Base-by-base conservation (phyloP, 2,329 filamentous ascomycete genomes). In the Aspergillus thermomutatus region DNA sequence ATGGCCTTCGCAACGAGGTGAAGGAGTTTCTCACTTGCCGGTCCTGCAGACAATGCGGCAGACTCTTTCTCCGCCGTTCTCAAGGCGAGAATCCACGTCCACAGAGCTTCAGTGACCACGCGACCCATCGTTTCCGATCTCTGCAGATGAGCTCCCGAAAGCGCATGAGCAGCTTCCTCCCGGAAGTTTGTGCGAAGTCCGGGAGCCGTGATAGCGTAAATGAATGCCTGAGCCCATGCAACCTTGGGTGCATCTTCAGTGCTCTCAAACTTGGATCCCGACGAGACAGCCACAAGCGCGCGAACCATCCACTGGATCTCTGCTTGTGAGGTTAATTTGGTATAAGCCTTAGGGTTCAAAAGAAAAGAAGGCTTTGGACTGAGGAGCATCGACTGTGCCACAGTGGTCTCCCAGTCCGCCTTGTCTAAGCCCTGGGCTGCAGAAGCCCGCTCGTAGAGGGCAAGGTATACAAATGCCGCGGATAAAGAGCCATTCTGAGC, bases 281-380 rank as follows among this genome's bases (percentile, higher is more conserved):
- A 71, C 17, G 86, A 82, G 17, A 88, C 76, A 26, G 86, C 83
- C 17, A 83, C 77, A 50, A 97, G 78, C 28, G 91, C 88, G 61
- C 86, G 84, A 45, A 87, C 79, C 52, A 90, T 82, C 90, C 94
- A 97, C 53, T 79, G 80, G 21, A 92, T 79, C 66, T 99, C 94
- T 53, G 92, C 89, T 55, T 88, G 86, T 0, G 80, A 76, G 2
- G 82, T 81, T 25, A 96, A 68, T 69, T 96, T 97, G 40, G 87
- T 87, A 74, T 94, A 97, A 4, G 96, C 85, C 59, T 90, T 88
- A 34, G 89, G 83, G 66, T 90, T 96, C 5, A 97, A 80, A 21
- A 97, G 78, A 71, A 96, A 94, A 0, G 93, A 96, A 14, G 90
- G 87, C 71, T 96, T 96, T 0, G 90, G 87, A n/a, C 87, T 86